phyloP scores from a whole-genome alignment of 306 rosid genomes.

The Carpinus fangiana region DNA sequence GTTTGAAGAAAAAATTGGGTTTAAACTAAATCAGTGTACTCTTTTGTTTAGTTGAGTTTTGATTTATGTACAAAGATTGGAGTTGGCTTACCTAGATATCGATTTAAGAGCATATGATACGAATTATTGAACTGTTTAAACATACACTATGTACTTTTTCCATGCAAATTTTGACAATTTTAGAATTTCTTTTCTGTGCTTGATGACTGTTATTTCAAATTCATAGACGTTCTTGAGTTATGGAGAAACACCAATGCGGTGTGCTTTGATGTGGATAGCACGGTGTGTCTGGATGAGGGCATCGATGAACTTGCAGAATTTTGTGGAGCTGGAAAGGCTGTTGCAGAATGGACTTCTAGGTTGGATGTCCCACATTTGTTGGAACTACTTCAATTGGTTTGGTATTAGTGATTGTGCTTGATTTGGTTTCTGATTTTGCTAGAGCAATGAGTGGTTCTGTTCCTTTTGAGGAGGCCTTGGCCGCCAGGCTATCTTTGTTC shows the following conservation, averaged over 20 bases:
- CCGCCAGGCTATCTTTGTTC: constrained; percentile 84
- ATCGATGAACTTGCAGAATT: constrained; percentile 92
- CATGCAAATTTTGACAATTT: not conserved
- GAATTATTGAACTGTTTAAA: not conserved
- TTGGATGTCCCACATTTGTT: constrained; percentile 21
- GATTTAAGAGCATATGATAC: not conserved
- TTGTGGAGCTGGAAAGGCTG: constrained; percentile 96
- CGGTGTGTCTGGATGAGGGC: constrained; percentile 86
- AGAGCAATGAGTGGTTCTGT: constrained; percentile 99
- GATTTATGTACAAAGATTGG: not conserved
- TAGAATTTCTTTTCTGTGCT: not conserved
- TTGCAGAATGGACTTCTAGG: constrained; percentile 98
- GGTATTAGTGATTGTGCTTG: constrained; percentile 21
- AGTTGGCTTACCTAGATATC: not conserved
- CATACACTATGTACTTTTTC: not conserved
- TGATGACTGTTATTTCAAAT: constrained; percentile 9
- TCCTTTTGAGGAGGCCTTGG: constrained; percentile 93
- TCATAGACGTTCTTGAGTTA: constrained; percentile 51
- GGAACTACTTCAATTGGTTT: constrained; percentile 5
- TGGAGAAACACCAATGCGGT: constrained; percentile 65
- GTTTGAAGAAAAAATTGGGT: not conserved
- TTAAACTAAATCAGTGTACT: not conserved
- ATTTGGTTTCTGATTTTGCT: constrained; percentile 27
- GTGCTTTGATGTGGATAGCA: constrained; percentile 60
- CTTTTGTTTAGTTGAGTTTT: not conserved